phyloP scores from a whole-genome alignment of 1,284 basidiomycete genomes.

The Cutaneotrichosporon mucoides region DNA sequence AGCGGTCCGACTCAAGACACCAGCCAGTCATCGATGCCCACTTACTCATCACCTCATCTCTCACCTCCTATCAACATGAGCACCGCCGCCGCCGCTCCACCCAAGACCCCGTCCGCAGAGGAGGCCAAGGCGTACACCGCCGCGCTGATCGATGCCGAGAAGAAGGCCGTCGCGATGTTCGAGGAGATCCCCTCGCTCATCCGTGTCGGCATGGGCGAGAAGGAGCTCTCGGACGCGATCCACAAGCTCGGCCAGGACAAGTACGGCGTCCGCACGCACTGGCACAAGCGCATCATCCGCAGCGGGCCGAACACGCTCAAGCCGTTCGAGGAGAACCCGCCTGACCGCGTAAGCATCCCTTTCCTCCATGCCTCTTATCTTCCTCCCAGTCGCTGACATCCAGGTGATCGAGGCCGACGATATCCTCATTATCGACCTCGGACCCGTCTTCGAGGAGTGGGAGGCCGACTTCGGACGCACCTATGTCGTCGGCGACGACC shows the following conservation, averaged over 20 bases:
- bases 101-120: background rate
- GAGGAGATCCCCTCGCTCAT: conserved; percentile 14
- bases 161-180: conserved; percentile 15
- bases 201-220: conserved; percentile 14
- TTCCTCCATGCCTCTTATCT: too few species aligned
- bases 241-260: conserved; percentile 12
- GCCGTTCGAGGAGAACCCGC: conserved; percentile 19
- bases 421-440: conserved; percentile 20
- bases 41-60: background rate
- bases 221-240: conserved; percentile 17
- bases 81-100: background rate
- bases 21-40: background rate
- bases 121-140: conserved; percentile 15
- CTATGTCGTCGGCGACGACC: conserved; percentile 18
- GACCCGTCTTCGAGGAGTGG: conserved; percentile 19
- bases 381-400: too few species aligned
- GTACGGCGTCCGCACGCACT: conserved; percentile 16
- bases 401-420: conserved; percentile 12
- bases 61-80: background rate
- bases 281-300: conserved; percentile 22
- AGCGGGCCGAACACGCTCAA: conserved; percentile 16
- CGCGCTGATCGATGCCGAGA: conserved; percentile 10
- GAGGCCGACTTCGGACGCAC: conserved; percentile 22
- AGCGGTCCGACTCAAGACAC: too few species aligned
- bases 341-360: conserved; percentile 5